A percentile compares a stretch with the other conserved stretches of the same genome.
Conservation (phyloP, 2,329 filamentous ascomycete genomes). For the Chalaropsis thielavioides region DNA sequence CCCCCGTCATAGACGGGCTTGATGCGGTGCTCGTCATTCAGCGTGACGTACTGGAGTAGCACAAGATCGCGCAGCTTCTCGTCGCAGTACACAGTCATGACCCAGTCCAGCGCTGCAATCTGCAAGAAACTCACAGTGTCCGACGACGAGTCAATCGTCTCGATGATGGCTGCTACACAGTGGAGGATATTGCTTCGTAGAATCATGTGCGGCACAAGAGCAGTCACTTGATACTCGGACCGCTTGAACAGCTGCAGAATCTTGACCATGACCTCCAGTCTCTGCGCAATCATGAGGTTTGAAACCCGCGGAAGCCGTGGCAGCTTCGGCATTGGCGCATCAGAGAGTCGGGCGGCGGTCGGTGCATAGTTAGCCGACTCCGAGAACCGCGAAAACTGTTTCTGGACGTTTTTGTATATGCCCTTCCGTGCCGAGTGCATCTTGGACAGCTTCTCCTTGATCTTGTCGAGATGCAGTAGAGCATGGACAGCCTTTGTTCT, state of each 20-base stretch:
- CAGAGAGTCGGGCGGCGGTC: no score
- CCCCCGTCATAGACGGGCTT: background rate
- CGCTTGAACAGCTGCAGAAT: conserved; percentile 1
- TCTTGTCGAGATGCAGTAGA: background rate
- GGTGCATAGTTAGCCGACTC: background rate
- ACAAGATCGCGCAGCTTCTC: background rate
- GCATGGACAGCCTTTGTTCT: background rate
- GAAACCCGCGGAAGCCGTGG: background rate
- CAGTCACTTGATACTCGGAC: background rate
- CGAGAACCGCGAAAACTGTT: background rate
- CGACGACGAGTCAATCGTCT: background rate
- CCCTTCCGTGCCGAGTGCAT: background rate
- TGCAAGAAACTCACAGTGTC: background rate
- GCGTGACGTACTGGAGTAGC: background rate
- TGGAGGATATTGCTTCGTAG: background rate
- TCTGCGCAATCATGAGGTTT: background rate
- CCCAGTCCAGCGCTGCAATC: conserved; percentile 1
- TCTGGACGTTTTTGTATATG: background rate
- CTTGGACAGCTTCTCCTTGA: background rate
- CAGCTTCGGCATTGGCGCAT: background rate
- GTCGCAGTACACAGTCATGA: background rate
- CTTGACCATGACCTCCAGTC: background rate
- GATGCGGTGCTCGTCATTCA: background rate
- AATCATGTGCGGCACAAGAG: conserved; percentile 4
- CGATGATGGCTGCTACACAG: conserved; percentile 3